Evolutionary conservation across 2,329 filamentous ascomycete species (phyloP).

Genomic region (Exophiala alcalophila): DNA sequence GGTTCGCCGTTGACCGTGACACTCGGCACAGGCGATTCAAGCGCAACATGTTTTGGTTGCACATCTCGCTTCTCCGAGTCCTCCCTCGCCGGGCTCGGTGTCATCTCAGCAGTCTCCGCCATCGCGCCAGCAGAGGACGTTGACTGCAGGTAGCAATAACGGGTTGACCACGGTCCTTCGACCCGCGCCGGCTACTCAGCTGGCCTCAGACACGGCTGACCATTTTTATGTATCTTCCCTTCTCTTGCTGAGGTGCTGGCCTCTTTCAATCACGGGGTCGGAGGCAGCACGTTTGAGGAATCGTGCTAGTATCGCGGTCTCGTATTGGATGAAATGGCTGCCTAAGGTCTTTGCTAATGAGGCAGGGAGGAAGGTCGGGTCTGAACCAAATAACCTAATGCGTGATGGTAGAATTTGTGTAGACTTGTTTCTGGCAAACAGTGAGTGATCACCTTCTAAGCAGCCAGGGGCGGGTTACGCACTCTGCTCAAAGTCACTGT

Average conservation of each 20-base stretch:
- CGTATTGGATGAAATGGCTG: conserved; percentile 7
- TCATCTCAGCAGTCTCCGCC: conserved; percentile 15
- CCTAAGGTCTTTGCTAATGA: background rate
- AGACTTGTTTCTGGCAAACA: conserved; percentile 2
- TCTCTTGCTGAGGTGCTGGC: conserved; percentile 5
- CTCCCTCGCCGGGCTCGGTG: background rate
- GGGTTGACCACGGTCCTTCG: conserved; percentile 3
- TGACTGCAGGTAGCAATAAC: background rate
- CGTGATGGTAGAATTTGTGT: no score
- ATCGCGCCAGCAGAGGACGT: conserved; percentile 7
- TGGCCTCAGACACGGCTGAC: background rate
- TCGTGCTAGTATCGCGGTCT: conserved; percentile 10
- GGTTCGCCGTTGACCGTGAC: conserved; percentile 17
- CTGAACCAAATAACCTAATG: no score
- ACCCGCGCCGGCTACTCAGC: conserved; percentile 2
- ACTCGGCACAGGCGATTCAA: conserved; percentile 9
- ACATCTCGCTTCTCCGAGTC: background rate
- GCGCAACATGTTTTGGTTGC: conserved; percentile 1
- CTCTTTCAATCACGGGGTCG: conserved; percentile 2
- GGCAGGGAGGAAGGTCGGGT: no score
- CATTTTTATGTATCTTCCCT: conserved; percentile 13
- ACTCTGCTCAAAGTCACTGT: no score
- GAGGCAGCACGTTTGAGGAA: conserved; percentile 1
- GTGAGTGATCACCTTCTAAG: conserved; percentile 16
- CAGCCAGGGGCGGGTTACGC: conserved; percentile 1